These are phyloP conservation scores for Aspergillus ochraceoroseus DNA, from an alignment of 2,329 filamentous ascomycete genomes.

Conservation along the genomic window DNA sequence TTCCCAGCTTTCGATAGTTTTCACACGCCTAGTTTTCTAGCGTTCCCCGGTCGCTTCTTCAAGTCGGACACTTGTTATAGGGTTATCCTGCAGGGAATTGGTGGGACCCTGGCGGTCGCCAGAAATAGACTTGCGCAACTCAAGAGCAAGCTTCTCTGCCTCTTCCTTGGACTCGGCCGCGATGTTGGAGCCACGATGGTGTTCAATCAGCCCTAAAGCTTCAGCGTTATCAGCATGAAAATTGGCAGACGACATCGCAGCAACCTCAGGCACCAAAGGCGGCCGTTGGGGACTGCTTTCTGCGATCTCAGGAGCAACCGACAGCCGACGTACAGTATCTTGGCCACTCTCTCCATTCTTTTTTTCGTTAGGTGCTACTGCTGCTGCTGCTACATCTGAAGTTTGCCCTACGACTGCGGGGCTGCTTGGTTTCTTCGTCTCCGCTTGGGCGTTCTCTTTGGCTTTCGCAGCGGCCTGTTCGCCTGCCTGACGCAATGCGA, in stretches of 20 bases:
- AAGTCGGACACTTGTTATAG: constrained; percentile 21
- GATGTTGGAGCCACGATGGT: constrained; percentile 38
- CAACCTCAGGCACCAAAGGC: constrained; percentile 32
- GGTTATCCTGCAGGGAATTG: constrained; percentile 30
- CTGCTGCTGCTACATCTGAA: constrained; percentile 19
- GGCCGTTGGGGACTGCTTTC: constrained; percentile 27
- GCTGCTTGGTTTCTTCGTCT: constrained; percentile 13
- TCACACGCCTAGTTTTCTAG: no score
- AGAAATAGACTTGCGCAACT: constrained; percentile 39
- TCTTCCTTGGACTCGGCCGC: constrained; percentile 34
- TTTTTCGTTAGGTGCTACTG: constrained; percentile 12
- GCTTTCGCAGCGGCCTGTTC: constrained; percentile 39
- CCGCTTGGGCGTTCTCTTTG: constrained; percentile 27
- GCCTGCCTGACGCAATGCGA: constrained; percentile 44
- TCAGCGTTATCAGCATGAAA: constrained; percentile 37
- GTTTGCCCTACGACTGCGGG: constrained; percentile 10
- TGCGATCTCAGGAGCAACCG: constrained; percentile 32
- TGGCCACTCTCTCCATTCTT: constrained; percentile 16
- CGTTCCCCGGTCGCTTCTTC: constrained; percentile 27
- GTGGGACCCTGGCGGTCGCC: constrained; percentile 26
- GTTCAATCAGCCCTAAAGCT: constrained; percentile 35
- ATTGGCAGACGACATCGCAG: constrained; percentile 38
- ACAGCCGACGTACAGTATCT: constrained; percentile 25
- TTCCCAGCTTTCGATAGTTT: no score
- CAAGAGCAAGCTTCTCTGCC: constrained; percentile 33